Base-by-base conservation (phyloP, 2,329 filamentous ascomycete species). In the Nothopassalora personata region DNA sequence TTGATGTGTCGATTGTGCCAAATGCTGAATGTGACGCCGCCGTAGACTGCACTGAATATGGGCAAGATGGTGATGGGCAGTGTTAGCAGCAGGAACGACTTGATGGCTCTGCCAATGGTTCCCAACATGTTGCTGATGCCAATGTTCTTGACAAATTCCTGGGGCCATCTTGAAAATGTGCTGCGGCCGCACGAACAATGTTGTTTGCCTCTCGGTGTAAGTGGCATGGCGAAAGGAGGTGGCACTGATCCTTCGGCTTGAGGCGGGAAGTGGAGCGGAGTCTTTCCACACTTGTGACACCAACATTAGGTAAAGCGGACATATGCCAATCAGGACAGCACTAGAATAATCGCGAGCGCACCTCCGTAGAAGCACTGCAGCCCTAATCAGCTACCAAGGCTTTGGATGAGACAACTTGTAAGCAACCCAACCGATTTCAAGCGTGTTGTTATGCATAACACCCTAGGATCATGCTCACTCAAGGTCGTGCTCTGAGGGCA, bases 341-440 rank as follows among this genome's bases (percentile, higher is more conserved):
- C 34, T 46, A n/a, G n/a, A n/a, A n/a, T n/a, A 5, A 53, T 23
- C 11, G 34, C 31, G 27, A 67, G 52, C 10, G 64, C 60, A 2
- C 58, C 65, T 28, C 62, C 64, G 13, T 58, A 60, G 56, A 70
- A 70, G 5, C 54, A 61, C 47, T 67, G 64, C 50, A 70, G 43
- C 7, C 61, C 15, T 58, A n/a, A n/a, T n/a, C n/a, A n/a, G n/a
- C n/a, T n/a, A n/a, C n/a, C n/a, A n/a, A n/a, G 5, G 5, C 15
- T 33, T 1, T 47, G 49, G 15, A 64, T 60, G 10, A 51, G 57
- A 79, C 72, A 56, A 78, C 74, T 64, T 80, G 80, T 53, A 78
- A 70, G 0, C 76, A 72, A 0, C 78, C 78, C 2, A 76, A 60
- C 18, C 73, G 71, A 61, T 80, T n/a, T n/a, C n/a, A n/a, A n/a